phyloP scores from a whole-genome alignment of 176 grass and related monocot genomes.

The Poa pratensis region DNA sequence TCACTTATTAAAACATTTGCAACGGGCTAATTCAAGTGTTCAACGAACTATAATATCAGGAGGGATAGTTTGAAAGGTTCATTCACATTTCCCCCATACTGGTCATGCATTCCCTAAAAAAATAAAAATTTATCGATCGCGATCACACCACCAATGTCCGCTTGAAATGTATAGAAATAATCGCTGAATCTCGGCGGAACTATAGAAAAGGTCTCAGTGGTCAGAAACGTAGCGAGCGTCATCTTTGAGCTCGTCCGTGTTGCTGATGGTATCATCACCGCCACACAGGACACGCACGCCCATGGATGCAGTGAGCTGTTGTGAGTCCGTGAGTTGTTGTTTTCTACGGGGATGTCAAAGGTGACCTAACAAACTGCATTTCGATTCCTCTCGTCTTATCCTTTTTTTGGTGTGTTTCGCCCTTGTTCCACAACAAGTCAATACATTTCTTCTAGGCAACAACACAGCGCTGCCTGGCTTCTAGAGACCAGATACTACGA shows the following conservation, averaged over 20 bases:
- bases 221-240: not conserved
- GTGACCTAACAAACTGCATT: not conserved
- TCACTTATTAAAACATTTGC: not conserved
- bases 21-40: not conserved
- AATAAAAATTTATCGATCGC: too few species aligned
- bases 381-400: not conserved
- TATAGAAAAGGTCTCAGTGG: not conserved
- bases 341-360: not conserved
- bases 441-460: not conserved
- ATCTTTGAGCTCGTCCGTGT: not conserved
- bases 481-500: not conserved
- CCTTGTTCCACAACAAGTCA: not conserved
- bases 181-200: not conserved
- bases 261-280: too few species aligned
- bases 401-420: not conserved
- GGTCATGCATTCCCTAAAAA: too few species aligned
- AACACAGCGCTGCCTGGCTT: not conserved
- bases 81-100: not conserved
- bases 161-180: not conserved
- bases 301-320: not conserved
- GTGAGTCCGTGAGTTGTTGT: not conserved
- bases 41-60: not conserved
- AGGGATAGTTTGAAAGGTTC: not conserved
- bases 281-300: not conserved
- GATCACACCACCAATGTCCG: too few species aligned